A percentile compares a stretch with the other conserved stretches of the same genome.
These are phyloP conservation scores for Karstenula rhodostoma DNA, from an alignment of 2,329 filamentous ascomycete genomes.

Conservation along the genomic window DNA sequence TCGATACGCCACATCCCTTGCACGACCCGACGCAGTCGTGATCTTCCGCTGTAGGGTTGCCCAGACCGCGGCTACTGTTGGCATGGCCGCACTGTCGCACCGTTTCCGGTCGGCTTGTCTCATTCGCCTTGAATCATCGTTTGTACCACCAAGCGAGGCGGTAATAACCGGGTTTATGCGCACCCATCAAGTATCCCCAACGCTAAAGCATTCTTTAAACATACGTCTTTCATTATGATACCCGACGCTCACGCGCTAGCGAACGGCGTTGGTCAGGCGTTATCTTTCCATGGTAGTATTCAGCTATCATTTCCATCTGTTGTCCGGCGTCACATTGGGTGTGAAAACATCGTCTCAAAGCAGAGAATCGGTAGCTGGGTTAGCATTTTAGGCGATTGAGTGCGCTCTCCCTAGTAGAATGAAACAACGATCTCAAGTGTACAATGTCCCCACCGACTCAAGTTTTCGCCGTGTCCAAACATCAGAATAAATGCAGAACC, in stretches of 20 bases:
- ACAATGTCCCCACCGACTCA: too few species aligned
- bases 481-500: too few species aligned
- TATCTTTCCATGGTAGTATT: not conserved
- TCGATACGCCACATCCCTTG: slow-evolving; percentile 36
- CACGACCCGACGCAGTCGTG: slow-evolving; percentile 27
- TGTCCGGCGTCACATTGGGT: not conserved
- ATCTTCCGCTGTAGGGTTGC: slow-evolving; percentile 10
- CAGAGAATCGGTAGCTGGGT: not conserved
- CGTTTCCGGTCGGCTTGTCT: slow-evolving; percentile 3
- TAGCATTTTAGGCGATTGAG: not conserved
- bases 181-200: not conserved
- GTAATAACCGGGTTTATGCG: slow-evolving; percentile 2
- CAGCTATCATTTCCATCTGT: slow-evolving; percentile 3
- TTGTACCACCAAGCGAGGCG: not conserved
- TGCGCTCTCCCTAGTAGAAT: not conserved
- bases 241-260: slow-evolving; percentile 16
- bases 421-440: not conserved
- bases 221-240: slow-evolving; percentile 19
- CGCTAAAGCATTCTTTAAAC: slow-evolving; percentile 1
- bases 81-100: not conserved
- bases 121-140: slow-evolving; percentile 13
- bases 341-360: not conserved
- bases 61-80: not conserved
- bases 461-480: too few species aligned
- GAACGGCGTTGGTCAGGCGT: slow-evolving; percentile 19